Base-by-base conservation (phyloP, 75 land plant species). In the Isoetes taiwanensis region DNA sequence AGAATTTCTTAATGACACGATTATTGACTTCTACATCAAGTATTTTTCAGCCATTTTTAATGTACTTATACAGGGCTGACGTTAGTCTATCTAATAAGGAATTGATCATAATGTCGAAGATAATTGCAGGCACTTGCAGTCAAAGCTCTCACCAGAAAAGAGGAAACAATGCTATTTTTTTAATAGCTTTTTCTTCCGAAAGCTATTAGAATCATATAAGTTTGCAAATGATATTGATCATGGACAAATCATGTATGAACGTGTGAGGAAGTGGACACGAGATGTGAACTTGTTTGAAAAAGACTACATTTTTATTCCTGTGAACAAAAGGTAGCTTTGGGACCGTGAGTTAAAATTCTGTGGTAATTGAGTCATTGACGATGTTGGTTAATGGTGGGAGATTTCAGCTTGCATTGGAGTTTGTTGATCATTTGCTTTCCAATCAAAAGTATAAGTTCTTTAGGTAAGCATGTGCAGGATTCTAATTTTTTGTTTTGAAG, bases 151-250 rank as follows among this genome's bases (percentile, higher is more conserved):
- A 29, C 48, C 65, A 19, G 59, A 62, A 34, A 68, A 77, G 17
- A 71, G 39, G 55, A 48, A 62, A 26, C 56, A 64, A 40, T 76
- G 79, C 38, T 82, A 83, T 57, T 91, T 91, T 56, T 87, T 87
- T 41, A 91, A 91, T 61, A 81, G 97, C 41, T 91, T 87, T 62
- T 91, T 91, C 76, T 91, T 87, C 41, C 75, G 85, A 20, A 91
- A 91, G 75, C 62, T 91, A 32, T 82, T 79, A 34, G 85, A 91
- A 50, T 35, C 74, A 5, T 90, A 82, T 60, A 89, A 78, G 60
- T 66, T 70, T 54, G 73, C 74, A 43, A 65, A 62, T 1, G 65
- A 58, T 70, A 68, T 37, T 41, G 72, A 58, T 4, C 73, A 75
- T 40, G 83, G 77, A 34, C 63, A 59, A 66, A 73, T 79, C 39